Base-by-base conservation (phyloP, 2,329 filamentous ascomycete species). In the Sporothrix mexicana region DNA sequence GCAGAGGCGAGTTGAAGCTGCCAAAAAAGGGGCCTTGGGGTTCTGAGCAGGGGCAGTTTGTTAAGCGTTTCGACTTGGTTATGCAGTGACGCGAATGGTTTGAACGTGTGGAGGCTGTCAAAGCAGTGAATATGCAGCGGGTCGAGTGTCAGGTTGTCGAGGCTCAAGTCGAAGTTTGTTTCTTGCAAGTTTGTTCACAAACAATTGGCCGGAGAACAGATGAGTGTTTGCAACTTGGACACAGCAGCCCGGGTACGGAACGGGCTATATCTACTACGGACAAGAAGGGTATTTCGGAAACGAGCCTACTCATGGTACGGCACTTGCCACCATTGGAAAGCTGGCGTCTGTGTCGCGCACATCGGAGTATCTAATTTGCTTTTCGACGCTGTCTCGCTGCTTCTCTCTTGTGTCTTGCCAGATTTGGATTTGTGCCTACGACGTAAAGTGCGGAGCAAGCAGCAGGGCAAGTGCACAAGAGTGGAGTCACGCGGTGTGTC, bases 391-490 rank as follows among this genome's bases (percentile, higher is more conserved):
- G 15, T 53, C 13, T 36, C 20, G 23, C 41, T 30, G 17, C 41
- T 23, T 67, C 62, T 30, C 47, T n/a, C 9, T 43, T 36, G 17
- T 43, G 36, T 41, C 57, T 20, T 66, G 61, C 13, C 41, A 62
- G 23, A 47, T 23, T 47, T 47, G 41, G 61, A n/a, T 64, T 64
- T 25, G 61, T 25, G 45, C 45, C 62, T 68, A 51, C 64, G 64
- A 69, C 66, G 25, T 55, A 69, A 36, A 69, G 66, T 69, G 66
- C 66, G 66, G 66, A 69, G 66, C 43, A 67, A 30, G 62, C 64
- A 67, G 64, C 45, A 51, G 64, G 62, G 62, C 62, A 51, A 45
- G n/a, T 64, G 59, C 59, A 23, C 59, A 43, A 20, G 23, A 66
- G 66, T 53, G 66, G 66, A 51, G 66, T 69, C 66, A 69, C 47